Evolutionary conservation across 2,329 filamentous ascomycete species (phyloP).

Genomic region (Drechslerella dactyloides): DNA sequence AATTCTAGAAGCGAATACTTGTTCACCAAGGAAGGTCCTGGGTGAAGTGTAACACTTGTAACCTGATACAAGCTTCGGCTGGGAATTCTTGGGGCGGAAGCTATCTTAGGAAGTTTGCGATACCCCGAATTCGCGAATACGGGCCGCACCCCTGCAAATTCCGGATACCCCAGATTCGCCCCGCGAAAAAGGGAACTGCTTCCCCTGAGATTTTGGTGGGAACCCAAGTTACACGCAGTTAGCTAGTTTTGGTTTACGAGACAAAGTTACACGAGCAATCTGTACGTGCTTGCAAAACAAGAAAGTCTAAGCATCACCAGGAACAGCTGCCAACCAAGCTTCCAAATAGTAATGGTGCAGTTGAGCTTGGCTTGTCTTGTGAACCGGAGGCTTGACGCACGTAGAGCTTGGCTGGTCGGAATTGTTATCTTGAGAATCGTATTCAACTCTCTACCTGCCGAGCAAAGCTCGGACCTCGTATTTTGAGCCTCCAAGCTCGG

Average conservation of each 20-base stretch:
- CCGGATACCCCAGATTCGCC: background rate
- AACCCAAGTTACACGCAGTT: too few relatives aligned
- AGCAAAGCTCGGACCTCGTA: background rate
- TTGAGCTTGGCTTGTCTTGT: background rate
- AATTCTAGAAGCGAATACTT: background rate
- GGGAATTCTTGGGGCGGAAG: background rate
- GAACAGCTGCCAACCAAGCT: background rate
- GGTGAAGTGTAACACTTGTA: background rate
- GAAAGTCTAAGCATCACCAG: background rate
- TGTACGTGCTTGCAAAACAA: background rate
- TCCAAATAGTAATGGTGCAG: background rate
- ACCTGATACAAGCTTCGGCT: background rate
- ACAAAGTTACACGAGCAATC: background rate
- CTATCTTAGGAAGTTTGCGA: background rate
- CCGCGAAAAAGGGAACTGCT: background rate
- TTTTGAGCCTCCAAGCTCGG: background rate
- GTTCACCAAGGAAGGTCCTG: background rate
- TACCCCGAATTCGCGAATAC: background rate
- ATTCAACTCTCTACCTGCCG: background rate
- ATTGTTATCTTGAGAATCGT: background rate
- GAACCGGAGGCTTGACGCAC: too few relatives aligned
- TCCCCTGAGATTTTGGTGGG: background rate
- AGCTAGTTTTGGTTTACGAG: too few relatives aligned
- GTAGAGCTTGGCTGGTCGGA: too few relatives aligned
- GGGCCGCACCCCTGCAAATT: background rate